Evolutionary conservation across 768 basidiomycete genomes (phyloP), one percentile per base, ranked within the genome.

Genomic region (Udeniomyces megalosporus): DNA sequence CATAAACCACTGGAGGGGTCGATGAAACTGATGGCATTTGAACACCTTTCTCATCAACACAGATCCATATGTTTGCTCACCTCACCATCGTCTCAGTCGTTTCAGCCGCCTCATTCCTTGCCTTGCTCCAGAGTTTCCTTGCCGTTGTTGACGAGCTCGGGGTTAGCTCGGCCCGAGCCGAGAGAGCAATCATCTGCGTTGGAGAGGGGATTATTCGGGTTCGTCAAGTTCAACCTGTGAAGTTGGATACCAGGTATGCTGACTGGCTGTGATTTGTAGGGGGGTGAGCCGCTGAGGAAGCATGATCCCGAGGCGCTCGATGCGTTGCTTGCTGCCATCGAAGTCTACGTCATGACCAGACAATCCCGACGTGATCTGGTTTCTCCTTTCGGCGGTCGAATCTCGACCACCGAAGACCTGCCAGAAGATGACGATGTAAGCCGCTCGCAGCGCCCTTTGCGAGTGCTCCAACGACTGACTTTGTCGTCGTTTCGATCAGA

Each of bases 41-140:
- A n/a, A 35, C 15, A 17, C 42, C n/a, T 5, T 15, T 26, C 44
- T 29, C 14, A 22, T 11, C 24, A 12, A 26, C 38, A 11, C 67
- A 97, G 92, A 84, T 96, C 15, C 88, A 90, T 65, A 87, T 97
- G 72, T 95, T 97, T 70, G 85, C 91, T 1, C 86, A 92, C 69
- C 74, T 95, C 50, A 84, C 87, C 32, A 78, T 84, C 2, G 82
- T 88, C 1, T 66, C 68, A 0, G 45, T 92, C 1, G 79, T 96
- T 55, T 83, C 86, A 2, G 72, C 82, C 0, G 80, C 83, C 10
- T 92, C 91, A 2, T 81, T 96, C 78, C 76, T 85, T 48, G 79
- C 82, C 7, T 80, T 95, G 31, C 78, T 95, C 28, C 82, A 84
- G 66, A 85, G 90, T 0, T 88, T 95, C 71, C 82, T 83, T 2